Percentiles rank a stretch among this genome's conserved stretches.
These are phyloP conservation scores for Curvularia spicifera DNA, from an alignment of 2,329 filamentous ascomycete genomes.

Conservation along the genomic window DNA sequence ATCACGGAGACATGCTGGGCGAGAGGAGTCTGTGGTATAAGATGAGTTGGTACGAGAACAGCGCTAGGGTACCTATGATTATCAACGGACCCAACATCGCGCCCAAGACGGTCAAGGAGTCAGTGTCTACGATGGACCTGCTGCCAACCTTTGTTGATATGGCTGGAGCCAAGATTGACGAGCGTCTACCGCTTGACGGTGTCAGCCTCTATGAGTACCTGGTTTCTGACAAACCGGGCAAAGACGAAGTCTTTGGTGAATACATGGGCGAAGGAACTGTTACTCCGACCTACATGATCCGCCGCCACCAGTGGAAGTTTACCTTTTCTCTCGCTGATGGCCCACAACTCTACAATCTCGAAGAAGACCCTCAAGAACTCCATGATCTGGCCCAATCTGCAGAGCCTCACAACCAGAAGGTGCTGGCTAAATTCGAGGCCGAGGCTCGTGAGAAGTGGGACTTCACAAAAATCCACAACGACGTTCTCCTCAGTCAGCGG, in stretches of 20 bases:
- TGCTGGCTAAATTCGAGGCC: conserved; percentile 67
- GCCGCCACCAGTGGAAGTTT: conserved; percentile 88
- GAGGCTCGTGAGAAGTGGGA: conserved; percentile 83
- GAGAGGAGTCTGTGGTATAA: conserved; percentile 95
- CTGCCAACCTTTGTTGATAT: conserved; percentile 88
- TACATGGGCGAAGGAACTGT: conserved; percentile 94
- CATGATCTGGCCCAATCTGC: conserved; percentile 66
- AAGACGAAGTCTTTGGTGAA: conserved; percentile 90
- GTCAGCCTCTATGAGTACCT: conserved; percentile 65
- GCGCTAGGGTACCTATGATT: conserved; percentile 85
- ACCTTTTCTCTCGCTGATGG: conserved; percentile 84
- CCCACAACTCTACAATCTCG: conserved; percentile 82
- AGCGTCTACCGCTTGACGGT: conserved; percentile 83
- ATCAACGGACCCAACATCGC: conserved; percentile 79
- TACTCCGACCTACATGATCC: conserved; percentile 91
- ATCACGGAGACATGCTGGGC: conserved; percentile 95
- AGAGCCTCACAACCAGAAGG: conserved; percentile 48
- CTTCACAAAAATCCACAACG: conserved; percentile 74
- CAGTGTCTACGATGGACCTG: conserved; percentile 90
- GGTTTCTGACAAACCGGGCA: conserved; percentile 59
- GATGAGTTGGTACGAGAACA: conserved; percentile 96
- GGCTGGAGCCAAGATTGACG: conserved; percentile 72
- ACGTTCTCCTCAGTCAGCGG: conserved; percentile 79
- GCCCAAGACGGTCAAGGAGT: conserved; percentile 78
- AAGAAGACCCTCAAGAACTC: conserved; percentile 76